Evolutionary conservation across 2,329 filamentous ascomycete genomes (phyloP), one percentile per base, ranked within the genome.

Genomic region (Stagonosporopsis chrysanthemi): DNA sequence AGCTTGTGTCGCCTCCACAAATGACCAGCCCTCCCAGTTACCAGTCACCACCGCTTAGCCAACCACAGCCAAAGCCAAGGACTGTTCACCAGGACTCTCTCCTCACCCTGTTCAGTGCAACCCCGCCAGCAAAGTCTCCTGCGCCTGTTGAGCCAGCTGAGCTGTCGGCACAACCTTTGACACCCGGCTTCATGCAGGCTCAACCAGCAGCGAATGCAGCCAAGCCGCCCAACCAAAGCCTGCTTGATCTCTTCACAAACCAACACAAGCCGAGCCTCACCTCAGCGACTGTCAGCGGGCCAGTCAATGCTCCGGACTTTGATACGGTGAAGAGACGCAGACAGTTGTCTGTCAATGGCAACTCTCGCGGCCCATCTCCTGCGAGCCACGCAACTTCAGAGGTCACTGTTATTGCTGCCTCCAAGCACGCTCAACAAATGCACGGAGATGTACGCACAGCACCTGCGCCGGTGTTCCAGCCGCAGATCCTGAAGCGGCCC

Each of bases 1-100:
- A 69, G 7, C 67, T 69, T 12, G 56, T 61, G 5, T 72, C 70
- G 12, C 72, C 70, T 28, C 60, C 63, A 14, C 67, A 69, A 42
- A 62, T 61, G 26, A 64, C 68, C 1, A 74, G 67, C 40, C 69
- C 71, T 23, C 71, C 71, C 35, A 61, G 68, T 0, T 70, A 69
- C 38, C 65, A 69, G 14, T 75, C 73, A 4, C 69, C 70, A 33
- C 69, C 67, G 12, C 63, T 69, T 19, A 62, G 44, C 19, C 68
- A 71, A 15, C 70, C 62, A 40, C 71, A 75, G 43, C 71, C 74
- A 11, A 75, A 75, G 55, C 73, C 75, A 17, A 72, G 74, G 43
- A 78, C 69, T 35, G 70, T 74, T 17, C 80, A 82, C 46, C 80
- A 82, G 60, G 75, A 77, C 46, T 73, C 77, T 7, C 65, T 84